A percentile compares a stretch with the other conserved stretches of the same genome.
These are phyloP conservation scores for Fragilaria crotonensis DNA, from an alignment of 108 stramenopile genomes.

Conservation along the genomic window DNA sequence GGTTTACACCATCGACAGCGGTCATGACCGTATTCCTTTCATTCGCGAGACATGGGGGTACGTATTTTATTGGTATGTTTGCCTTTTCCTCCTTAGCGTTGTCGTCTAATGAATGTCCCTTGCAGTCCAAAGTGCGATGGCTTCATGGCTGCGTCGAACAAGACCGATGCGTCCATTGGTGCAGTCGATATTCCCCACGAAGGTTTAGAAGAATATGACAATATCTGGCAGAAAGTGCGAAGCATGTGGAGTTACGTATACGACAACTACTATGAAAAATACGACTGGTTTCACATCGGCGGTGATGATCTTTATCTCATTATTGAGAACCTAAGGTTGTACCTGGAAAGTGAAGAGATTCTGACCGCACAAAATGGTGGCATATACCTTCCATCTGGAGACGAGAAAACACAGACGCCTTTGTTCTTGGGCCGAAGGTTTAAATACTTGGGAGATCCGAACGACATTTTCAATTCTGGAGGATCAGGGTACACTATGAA, in stretches of 20 bases:
- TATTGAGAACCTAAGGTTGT: constrained; percentile 86
- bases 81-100: background rate
- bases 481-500: constrained; percentile 94
- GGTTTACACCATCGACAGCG: constrained; percentile 72
- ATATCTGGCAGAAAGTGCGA: constrained; percentile 98
- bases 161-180: constrained; percentile 61
- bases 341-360: constrained; percentile 80
- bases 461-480: constrained; percentile 89
- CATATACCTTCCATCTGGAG: constrained; percentile 58
- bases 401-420: constrained; percentile 64
- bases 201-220: constrained; percentile 91
- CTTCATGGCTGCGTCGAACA: constrained; percentile 88
- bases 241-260: constrained; percentile 94
- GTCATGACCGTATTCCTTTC: constrained; percentile 52
- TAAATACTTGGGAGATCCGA: constrained; percentile 55
- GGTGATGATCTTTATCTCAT: constrained; percentile 92
- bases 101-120: background rate
- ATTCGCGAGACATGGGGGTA: constrained; percentile 78
- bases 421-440: constrained; percentile 88
- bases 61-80: constrained; percentile 8
- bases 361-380: constrained; percentile 78
- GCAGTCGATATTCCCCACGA: constrained; percentile 89
- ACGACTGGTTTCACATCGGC: constrained; percentile 47
- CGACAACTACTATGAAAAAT: constrained; percentile 84
- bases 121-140: constrained; percentile 90